These are phyloP conservation scores for Ophiostoma ips DNA, from an alignment of 2,329 filamentous ascomycete genomes.

Conservation along the genomic window DNA sequence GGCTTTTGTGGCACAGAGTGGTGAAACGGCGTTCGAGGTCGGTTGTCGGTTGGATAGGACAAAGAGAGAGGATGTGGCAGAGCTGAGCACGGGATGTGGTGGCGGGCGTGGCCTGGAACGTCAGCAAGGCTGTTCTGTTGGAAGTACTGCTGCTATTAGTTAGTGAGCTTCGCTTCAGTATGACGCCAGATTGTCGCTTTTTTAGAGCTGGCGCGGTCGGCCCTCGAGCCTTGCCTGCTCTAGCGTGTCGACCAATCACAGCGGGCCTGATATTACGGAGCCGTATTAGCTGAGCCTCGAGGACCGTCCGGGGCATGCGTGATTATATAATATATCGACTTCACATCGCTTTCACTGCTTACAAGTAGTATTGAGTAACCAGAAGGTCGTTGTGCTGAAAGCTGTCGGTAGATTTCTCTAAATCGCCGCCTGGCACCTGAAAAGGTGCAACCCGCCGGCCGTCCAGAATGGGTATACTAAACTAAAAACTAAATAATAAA, in stretches of 20 bases:
- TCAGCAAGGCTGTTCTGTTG: not conserved
- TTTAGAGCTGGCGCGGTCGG: not conserved
- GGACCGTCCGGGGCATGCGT: no score
- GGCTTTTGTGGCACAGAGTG: no score
- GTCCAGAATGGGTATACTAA: constrained; percentile 1
- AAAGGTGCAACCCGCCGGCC: not conserved
- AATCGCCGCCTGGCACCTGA: not conserved
- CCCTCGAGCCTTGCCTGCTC: not conserved
- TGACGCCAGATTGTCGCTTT: not conserved
- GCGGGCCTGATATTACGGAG: no score
- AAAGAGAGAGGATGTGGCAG: not conserved
- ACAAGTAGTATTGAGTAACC: no score
- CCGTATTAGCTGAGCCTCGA: not conserved
- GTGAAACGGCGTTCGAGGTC: no score
- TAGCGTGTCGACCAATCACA: constrained; percentile 1
- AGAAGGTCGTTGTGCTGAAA: no score
- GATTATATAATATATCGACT: not conserved
- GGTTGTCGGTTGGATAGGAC: no score
- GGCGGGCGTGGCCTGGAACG: no score
- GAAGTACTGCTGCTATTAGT: not conserved
- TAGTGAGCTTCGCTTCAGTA: not conserved
- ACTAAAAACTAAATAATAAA: not conserved
- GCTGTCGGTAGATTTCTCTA: not conserved
- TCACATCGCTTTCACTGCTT: not conserved
- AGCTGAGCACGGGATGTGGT: no score